Conservation (phyloP, 306 rosid genomes). For the Castanea sativa region DNA sequence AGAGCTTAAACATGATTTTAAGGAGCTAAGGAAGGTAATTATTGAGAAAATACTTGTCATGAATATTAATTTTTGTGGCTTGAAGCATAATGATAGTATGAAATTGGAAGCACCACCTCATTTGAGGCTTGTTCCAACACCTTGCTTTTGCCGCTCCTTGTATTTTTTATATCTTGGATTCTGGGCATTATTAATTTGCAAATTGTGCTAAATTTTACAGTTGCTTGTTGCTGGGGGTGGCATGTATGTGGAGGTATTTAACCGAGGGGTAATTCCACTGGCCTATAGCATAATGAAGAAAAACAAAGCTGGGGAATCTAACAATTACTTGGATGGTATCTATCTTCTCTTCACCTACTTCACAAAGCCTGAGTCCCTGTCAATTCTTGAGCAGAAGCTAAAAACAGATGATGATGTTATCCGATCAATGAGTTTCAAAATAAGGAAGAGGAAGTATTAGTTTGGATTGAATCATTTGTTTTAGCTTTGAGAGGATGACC, state of each 20-base stretch:
- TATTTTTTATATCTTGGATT: constrained; percentile 2
- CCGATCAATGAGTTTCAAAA: constrained; percentile 68
- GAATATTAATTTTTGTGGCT: not conserved
- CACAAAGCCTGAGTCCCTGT: constrained; percentile 69
- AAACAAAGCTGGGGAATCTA: constrained; percentile 87
- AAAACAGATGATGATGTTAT: constrained; percentile 63
- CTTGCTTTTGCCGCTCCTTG: not conserved
- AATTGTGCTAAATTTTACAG: constrained; percentile 40
- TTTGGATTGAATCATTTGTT: constrained; percentile 21
- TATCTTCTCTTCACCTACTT: constrained; percentile 84
- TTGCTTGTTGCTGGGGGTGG: constrained; percentile 99
- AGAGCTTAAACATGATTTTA: not conserved
- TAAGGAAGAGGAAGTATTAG: constrained; percentile 70
- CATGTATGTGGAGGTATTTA: constrained; percentile 92
- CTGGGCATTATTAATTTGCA: constrained; percentile 12
- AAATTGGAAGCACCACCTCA: not conserved
- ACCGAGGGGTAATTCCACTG: constrained; percentile 86
- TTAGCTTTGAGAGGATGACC: constrained; percentile 17
- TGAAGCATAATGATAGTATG: not conserved
- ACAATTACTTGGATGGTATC: constrained; percentile 84
- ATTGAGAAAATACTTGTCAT: not conserved
- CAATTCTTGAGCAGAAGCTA: constrained; percentile 48
- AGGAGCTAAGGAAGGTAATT: not conserved
- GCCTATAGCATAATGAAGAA: constrained; percentile 72
- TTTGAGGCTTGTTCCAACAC: not conserved